Evolutionary conservation across 495 filamentous ascomycete species (phyloP), one percentile per base, ranked within the genome.

Genomic region (Aspergillus homomorphus): DNA sequence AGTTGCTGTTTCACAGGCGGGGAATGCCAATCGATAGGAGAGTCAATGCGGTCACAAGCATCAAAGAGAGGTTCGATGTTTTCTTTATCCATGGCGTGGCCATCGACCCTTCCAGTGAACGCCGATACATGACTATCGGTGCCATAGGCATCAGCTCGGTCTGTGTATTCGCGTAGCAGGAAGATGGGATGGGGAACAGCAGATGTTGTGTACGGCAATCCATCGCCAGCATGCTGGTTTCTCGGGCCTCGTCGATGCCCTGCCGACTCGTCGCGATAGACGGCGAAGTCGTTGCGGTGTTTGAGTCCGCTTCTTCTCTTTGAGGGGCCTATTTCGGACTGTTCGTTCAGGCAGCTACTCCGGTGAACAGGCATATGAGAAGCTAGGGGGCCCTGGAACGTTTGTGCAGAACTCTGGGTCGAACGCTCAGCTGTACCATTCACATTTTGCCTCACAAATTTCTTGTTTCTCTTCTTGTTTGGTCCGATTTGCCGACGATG

Each of bases 21-120:
- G 3, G 72, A 70, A 26, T 67, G 43, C 72, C 71, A 78, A 19
- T 48, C 54, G 4, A 62, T 58, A 28, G 62, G 33, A 38, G 63
- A 52, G 16, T 72, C 73, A 21, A 76, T 64, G n/a, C 67, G 65
- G 20, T 68, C 72, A 23, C 69, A 63, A 22, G 52, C 26, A 48
- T 74, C 65, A 45, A 79, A 30, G 26, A 74, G 69, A 15, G 77
- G 77, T 54, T 77, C 74, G n/a, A 79, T 62, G 59, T 80, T 81
- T 54, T 81, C 77, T 45, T 78, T 78, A 19, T 68, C 67, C 12
- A 41, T 33, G 0, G 53, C 15, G 20, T 56, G 15, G 20, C 49
- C 51, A 22, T 52, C 38, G 46, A 41, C 19, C 20, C 21, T 54
- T 50, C 54, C 59, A 23, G 30, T 6, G 8, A 58, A 30, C 19